Evolutionary conservation across 176 grass and related monocot species (phyloP), one percentile per base, ranked within the genome.

Genomic region (Ampelocalamus luodianensis): DNA sequence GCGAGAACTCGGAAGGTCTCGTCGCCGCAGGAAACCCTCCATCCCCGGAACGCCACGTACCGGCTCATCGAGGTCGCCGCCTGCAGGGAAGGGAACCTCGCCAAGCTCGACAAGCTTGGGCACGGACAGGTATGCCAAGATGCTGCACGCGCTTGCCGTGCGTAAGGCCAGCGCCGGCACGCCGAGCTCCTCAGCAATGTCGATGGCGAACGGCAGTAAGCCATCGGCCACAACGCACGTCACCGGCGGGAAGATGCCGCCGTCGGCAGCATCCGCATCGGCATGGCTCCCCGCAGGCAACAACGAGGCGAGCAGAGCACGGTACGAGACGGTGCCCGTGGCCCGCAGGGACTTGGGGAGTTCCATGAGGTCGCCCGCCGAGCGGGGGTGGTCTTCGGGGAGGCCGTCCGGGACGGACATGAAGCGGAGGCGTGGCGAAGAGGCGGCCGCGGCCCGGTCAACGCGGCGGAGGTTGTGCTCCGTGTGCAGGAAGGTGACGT

Each of bases 401-500:
- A 92, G 59, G 22, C 90, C 90, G 45, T 92, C 90, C 62, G 86
- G 29, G 76, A 92, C 65, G 54, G 72, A 82, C 42, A 54, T 40
- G 78, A 89, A 92, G 10, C 66, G 82, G 62, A 92, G 72, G 16
- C 72, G 71, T 17, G 83, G 78, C 20, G 32, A 34, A 34, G 85
- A 37, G 27, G 45, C 24, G 15, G 24, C 46, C 71, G 26, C 16
- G 4, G 45, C 44, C 32, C 32, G 32, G 32, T 34, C 32, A 34
- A 34, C 32, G 32, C 32, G 32, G 32, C 32, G 32, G 32, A 34
- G 61, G 61, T 10, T 91, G 85, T 85, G 46, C 7, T 80, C 48
- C 10, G 80, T 85, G 85, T 91, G 83, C 27, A 91, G 86, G 66
- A 92, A 85, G 17, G 90, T 92, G 32, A 92, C 79, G 39, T 86